Conservation (phyloP, 106 monocot species). For the Dendrobium officinale region DNA sequence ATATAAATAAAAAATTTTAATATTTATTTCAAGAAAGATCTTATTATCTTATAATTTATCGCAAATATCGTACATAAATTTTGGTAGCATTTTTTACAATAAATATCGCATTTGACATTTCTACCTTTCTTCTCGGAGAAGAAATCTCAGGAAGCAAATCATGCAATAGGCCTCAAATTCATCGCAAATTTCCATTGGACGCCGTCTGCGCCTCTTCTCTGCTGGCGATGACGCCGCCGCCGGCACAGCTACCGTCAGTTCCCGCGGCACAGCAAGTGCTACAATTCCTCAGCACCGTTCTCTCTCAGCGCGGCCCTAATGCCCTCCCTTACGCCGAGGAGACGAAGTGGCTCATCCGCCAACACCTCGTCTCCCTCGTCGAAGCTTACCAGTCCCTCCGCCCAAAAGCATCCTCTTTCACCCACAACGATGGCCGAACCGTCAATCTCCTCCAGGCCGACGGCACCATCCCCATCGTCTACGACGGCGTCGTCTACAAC, state of each 20-base stretch:
- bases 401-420: constrained; percentile 7
- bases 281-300: constrained; percentile 27
- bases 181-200: neutral
- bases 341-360: constrained; percentile 21
- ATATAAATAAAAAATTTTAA: no score
- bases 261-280: constrained; percentile 11
- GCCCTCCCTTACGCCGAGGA: constrained; percentile 57
- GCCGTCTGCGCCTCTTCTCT: neutral
- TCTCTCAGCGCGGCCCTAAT: constrained; percentile 83
- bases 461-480: constrained; percentile 40
- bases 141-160: neutral
- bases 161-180: neutral
- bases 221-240: constrained; percentile 8
- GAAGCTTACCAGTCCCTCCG: constrained; percentile 5
- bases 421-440: constrained; percentile 30
- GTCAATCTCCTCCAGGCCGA: constrained; percentile 18
- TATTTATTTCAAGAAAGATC: no score
- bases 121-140: neutral
- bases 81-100: no score
- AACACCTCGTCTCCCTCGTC: constrained; percentile 24
- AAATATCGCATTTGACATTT: neutral
- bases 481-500: constrained; percentile 59
- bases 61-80: no score
- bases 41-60: no score
- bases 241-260: neutral